Conservation (phyloP, 371 early-diverging fungal species). For the Mucor saturninus region DNA sequence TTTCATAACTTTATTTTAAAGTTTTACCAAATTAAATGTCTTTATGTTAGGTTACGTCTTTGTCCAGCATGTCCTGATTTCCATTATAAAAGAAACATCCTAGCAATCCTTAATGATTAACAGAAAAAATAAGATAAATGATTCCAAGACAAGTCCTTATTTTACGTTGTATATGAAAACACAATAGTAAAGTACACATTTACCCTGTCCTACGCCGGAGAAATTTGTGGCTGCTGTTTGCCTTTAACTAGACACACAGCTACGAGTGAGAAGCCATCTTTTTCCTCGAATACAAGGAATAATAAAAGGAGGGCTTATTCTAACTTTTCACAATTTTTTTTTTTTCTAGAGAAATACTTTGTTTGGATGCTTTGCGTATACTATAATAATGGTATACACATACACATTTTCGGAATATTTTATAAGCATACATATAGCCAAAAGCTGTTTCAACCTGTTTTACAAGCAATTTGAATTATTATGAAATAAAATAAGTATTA, state of each 20-base stretch:
- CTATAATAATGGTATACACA: conserved; percentile 1
- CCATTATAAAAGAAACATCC: conserved; percentile 18
- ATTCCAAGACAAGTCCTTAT: conserved; percentile 14
- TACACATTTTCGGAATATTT: conserved; percentile 1
- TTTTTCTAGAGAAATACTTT: conserved; percentile 8
- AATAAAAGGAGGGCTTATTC: conserved; percentile 20
- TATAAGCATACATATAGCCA: background rate
- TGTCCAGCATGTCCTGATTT: conserved; percentile 18
- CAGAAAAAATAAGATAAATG: conserved; percentile 19
- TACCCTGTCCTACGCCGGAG: conserved; percentile 19
- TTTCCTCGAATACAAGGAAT: conserved; percentile 55
- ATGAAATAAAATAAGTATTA: background rate
- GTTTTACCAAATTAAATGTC: conserved; percentile 67
- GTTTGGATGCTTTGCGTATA: conserved; percentile 11
- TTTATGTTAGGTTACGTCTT: conserved; percentile 27
- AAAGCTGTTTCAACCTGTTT: conserved; percentile 1
- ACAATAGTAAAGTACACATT: conserved; percentile 19
- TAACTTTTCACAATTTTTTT: conserved; percentile 13
- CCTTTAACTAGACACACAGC: conserved; percentile 17
- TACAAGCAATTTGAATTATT: background rate
- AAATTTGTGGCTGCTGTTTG: conserved; percentile 17
- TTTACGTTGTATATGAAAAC: conserved; percentile 19
- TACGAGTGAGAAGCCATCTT: conserved; percentile 68
- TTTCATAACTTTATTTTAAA: conserved; percentile 29
- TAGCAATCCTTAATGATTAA: conserved; percentile 14